These are phyloP conservation scores for Gracilaria gracilis DNA, from an alignment of 23 red algal species.

Conservation along the genomic window DNA sequence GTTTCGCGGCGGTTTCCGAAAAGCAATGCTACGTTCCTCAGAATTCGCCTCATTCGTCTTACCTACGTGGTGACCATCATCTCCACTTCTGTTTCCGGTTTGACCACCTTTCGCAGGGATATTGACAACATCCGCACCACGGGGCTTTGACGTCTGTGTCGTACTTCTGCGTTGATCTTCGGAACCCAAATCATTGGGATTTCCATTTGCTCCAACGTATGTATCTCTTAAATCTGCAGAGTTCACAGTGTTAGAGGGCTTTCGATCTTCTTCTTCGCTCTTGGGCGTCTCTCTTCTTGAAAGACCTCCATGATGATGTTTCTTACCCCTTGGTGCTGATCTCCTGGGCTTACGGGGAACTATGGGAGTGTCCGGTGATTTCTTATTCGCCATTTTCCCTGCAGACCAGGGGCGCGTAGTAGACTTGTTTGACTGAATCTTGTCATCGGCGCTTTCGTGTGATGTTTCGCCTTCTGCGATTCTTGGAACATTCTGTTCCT, in stretches of 20 bases:
- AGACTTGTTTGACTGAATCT: background rate
- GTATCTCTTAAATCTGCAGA: background rate
- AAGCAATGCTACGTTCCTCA: background rate
- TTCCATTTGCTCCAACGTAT: background rate
- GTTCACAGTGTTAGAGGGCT: background rate
- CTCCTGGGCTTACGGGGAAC: background rate
- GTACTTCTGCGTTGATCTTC: background rate
- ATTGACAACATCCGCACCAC: background rate
- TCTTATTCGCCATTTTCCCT: background rate
- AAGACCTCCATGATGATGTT: background rate
- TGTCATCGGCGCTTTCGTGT: background rate
- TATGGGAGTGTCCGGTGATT: background rate
- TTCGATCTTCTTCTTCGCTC: conserved; percentile 1
- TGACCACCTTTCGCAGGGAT: background rate
- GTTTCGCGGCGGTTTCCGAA: background rate
- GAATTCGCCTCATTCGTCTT: background rate
- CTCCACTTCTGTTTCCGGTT: background rate
- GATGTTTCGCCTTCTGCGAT: background rate
- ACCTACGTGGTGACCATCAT: background rate
- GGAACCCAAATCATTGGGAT: background rate
- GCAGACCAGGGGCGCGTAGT: background rate
- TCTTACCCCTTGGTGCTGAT: background rate
- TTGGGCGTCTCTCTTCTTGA: background rate
- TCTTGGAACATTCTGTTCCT: background rate
- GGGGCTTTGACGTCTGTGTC: background rate